phyloP scores from a whole-genome alignment of 257 asterid species.

The Solanum habrochaites region DNA sequence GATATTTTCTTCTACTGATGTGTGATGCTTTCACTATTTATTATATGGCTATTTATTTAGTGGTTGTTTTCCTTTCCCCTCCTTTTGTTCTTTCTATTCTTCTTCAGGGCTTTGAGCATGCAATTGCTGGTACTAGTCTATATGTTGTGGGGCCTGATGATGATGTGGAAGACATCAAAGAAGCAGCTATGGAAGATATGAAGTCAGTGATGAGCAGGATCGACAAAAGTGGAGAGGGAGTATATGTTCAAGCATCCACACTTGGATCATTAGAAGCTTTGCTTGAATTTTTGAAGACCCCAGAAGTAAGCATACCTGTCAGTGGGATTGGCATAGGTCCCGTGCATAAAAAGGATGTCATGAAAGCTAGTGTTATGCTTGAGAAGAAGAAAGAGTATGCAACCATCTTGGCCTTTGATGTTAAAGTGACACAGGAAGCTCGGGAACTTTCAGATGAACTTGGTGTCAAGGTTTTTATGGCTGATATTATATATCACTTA shows the following conservation, averaged over 20 bases:
- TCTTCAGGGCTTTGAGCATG: conserved; percentile 90
- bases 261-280: conserved; percentile 95
- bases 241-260: conserved; percentile 97
- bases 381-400: conserved; percentile 93
- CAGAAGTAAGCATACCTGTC: conserved; percentile 84
- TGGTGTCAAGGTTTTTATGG: conserved; percentile 81
- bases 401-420: conserved; percentile 91
- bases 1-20: background rate
- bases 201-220: conserved; percentile 88
- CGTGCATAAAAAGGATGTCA: conserved; percentile 85
- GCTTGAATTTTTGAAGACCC: conserved; percentile 83
- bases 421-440: conserved; percentile 87
- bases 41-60: background rate
- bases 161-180: conserved; percentile 68
- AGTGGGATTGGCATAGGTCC: conserved; percentile 98
- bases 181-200: conserved; percentile 93
- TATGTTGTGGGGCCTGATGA: conserved; percentile 85
- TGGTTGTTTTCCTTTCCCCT: background rate
- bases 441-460: conserved; percentile 84
- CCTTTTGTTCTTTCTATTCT: background rate
- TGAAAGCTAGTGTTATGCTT: conserved; percentile 98
- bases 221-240: conserved; percentile 92
- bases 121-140: conserved; percentile 91
- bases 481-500: conserved; percentile 82
- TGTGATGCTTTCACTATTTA: background rate